phyloP scores from a whole-genome alignment of 2,329 filamentous ascomycete species.

The Bipolaris oryzae region DNA sequence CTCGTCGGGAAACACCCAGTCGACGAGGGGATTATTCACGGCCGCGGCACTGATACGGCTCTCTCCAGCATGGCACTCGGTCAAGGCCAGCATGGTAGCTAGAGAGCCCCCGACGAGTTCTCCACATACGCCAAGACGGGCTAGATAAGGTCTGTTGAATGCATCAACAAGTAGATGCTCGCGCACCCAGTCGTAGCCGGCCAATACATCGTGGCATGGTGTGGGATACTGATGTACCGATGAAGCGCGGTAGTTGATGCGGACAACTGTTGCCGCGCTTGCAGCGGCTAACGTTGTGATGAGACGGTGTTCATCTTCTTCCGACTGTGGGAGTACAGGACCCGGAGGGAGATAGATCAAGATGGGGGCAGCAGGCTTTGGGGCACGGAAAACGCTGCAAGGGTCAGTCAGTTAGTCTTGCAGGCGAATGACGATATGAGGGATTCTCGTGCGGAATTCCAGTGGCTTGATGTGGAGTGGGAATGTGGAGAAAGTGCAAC shows the following conservation, averaged over 20 bases:
- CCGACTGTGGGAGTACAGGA: conserved; percentile 37
- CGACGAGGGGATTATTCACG: conserved; percentile 55
- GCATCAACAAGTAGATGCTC: conserved; percentile 44
- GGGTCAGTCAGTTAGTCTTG: conserved; percentile 11
- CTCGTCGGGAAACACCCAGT: conserved; percentile 54
- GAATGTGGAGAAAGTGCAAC: background rate
- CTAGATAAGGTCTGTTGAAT: conserved; percentile 28
- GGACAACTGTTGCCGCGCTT: conserved; percentile 50
- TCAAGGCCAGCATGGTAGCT: conserved; percentile 57
- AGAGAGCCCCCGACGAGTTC: conserved; percentile 57
- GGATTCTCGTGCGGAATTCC: background rate
- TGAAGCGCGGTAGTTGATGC: conserved; percentile 54
- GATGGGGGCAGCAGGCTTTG: conserved; percentile 37
- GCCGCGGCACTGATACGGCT: conserved; percentile 53
- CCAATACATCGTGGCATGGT: conserved; percentile 55
- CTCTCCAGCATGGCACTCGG: conserved; percentile 53
- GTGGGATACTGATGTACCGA: conserved; percentile 49
- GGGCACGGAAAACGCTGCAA: conserved; percentile 44
- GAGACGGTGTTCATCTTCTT: conserved; percentile 39
- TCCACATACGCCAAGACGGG: conserved; percentile 53
- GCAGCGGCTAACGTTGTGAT: conserved; percentile 45
- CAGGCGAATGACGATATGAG: too few species aligned
- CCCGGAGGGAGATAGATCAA: conserved; percentile 54
- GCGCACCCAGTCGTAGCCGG: conserved; percentile 56
- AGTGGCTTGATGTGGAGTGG: background rate